Percentiles rank a stretch among this genome's conserved stretches.
Conservation (phyloP, 1,284 basidiomycete species). For the Sanghuangporus sanghuang region DNA sequence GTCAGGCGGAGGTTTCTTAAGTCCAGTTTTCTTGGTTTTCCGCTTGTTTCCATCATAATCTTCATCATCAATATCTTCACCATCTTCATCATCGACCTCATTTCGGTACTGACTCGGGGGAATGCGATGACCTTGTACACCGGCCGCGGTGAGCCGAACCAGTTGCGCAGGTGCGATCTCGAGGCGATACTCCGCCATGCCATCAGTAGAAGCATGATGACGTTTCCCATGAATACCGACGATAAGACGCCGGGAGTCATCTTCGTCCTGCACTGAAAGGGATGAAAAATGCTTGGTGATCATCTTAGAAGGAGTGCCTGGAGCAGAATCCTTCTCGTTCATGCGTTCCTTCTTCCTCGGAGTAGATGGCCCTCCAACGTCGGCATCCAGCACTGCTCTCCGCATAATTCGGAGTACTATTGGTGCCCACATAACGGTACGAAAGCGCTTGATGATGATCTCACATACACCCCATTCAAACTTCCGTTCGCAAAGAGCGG, state of each 20-base stretch:
- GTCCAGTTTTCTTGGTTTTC: constrained; percentile 29
- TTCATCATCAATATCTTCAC: constrained; percentile 29
- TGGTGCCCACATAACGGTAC: constrained; percentile 71
- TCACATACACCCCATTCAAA: constrained; percentile 89
- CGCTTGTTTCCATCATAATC: constrained; percentile 25
- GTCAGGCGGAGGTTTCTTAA: constrained; percentile 39
- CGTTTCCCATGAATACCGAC: constrained; percentile 41
- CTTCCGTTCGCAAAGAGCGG: constrained; percentile 73
- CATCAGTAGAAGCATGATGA: constrained; percentile 61
- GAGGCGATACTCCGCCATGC: constrained; percentile 65
- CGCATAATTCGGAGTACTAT: constrained; percentile 62
- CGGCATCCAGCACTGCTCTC: constrained; percentile 42
- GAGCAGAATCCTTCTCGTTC: constrained; percentile 14
- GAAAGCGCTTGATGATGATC: constrained; percentile 71
- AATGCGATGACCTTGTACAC: constrained; percentile 55
- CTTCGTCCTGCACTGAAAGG: constrained; percentile 29
- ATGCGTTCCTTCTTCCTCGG: constrained; percentile 34
- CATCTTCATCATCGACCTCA: constrained; percentile 10
- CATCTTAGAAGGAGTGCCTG: constrained; percentile 51
- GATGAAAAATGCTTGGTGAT: constrained; percentile 52
- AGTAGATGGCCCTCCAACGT: constrained; percentile 36
- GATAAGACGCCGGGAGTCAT: constrained; percentile 32
- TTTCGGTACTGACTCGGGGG: constrained; percentile 28
- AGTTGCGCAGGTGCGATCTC: constrained; percentile 62
- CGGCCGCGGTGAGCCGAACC: constrained; percentile 56